Evolutionary conservation across 345 rosid species (phyloP), one percentile per base, ranked within the genome.

Genomic region (Luvunga scandens): DNA sequence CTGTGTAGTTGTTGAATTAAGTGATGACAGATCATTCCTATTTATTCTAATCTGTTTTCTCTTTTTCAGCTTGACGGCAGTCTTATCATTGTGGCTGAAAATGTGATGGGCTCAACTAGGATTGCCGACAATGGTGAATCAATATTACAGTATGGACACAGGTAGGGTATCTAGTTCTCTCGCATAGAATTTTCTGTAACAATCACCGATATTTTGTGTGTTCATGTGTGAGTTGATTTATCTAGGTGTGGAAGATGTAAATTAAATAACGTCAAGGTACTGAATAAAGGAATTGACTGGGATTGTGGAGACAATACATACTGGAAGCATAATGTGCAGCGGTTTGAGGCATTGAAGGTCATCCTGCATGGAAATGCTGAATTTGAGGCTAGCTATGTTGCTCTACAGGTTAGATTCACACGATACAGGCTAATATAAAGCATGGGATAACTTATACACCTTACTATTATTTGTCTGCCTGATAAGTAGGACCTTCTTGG

Each of bases 301-400:
- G 88, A 86, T 69, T 88, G 69, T 73, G 82, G 70, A 74, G 88
- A 89, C 78, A 93, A 93, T 78, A 84, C 90, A 75, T 95, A 88
- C 86, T 95, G 99, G 99, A 90, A 92, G 87, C 94, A 90, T 83
- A 88, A 89, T 74, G 90, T 95, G 69, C 81, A 78, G 68, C 86
- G 95, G 80, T 78, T 86, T 63, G 97, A 90, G 81, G 85, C 89
- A 60, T 79, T 90, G 77, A 93, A 89, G 82, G 80, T 95, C 79
- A 87, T 88, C 64, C 84, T 95, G 67, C 93, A 92, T 62, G 99
- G 99, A 75, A 93, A 92, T 85, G 93, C 98, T 45, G 99, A 95
- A 84, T 90, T 95, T 75, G 97, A 93, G 90, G 99, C 98, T 62
- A 81, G 64, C 71, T 79, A 91, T 62, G 97, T 92, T 68, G 86